Base-by-base conservation (phyloP, 1,139 yeast genomes). In the Arxiozyma bovina region DNA sequence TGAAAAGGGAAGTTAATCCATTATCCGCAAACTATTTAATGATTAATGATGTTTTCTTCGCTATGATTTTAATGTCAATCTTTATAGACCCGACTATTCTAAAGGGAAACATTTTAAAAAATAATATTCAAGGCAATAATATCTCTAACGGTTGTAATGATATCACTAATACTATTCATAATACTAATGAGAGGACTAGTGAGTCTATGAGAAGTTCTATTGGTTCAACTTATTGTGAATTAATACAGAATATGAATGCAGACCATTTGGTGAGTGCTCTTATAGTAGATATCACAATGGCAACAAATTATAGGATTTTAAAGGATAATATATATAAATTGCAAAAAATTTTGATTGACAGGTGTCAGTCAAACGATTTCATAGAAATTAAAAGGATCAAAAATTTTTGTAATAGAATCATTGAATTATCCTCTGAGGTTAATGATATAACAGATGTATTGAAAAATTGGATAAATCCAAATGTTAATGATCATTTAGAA, bases 1-100 rank as follows among this genome's bases (percentile, higher is more conserved):
- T 64, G 62, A 66, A 66, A 56, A 58, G 66, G 30, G 70, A 68
- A 51, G 65, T 67, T 1, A 66, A 64, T 50, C 67, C 70, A 5
- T 53, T 67, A 21, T 66, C 70, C 1, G 70, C 65, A 48, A 64
- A 65, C 48, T 64, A 66, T 50, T 58, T 63, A 42, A 58, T 68
- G 17, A 56, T 64, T 2, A 64, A 64, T 42, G 71, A 68, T 57
- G 60, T 58, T 43, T 66, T 65, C 49, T 47, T 67, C 23, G 60
- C 66, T 12, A 55, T 60, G 1, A 53, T 65, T 21, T 55, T 65
- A 11, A 59, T 68, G 4, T 63, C 70, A 1, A 55, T 65, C 4
- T 62, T 67, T 15, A 23, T 54, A 18, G 34, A 47, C 8, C 49
- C 42, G 9, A 15, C 25, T 20, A 21, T 25, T 21, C 21, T 46